A percentile compares a stretch with the other conserved stretches of the same genome.
These are phyloP conservation scores for Vigna trinervia DNA, from an alignment of 306 rosid genomes.

Conservation along the genomic window DNA sequence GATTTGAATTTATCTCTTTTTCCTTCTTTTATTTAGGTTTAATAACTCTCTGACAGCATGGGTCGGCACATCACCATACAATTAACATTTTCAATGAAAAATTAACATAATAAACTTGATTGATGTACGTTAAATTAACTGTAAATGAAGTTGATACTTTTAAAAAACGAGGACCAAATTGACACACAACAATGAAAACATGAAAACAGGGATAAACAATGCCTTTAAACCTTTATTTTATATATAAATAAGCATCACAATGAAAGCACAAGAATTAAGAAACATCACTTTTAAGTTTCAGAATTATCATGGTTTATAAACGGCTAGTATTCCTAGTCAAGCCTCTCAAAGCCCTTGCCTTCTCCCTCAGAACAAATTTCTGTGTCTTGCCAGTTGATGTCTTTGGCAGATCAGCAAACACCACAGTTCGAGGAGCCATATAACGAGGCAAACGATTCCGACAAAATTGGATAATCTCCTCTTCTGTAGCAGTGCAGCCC, in stretches of 20 bases:
- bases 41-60: too few relatives aligned
- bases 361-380: slow-evolving; percentile 66
- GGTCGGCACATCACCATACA: too few relatives aligned
- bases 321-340: slow-evolving; percentile 61
- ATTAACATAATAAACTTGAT: too few relatives aligned
- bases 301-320: slow-evolving; percentile 42
- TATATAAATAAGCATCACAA: neutral
- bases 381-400: slow-evolving; percentile 90
- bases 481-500: slow-evolving; percentile 50
- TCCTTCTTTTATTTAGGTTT: too few relatives aligned
- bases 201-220: too few relatives aligned
- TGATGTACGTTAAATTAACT: too few relatives aligned
- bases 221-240: neutral
- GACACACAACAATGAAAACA: too few relatives aligned
- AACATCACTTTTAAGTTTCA: neutral
- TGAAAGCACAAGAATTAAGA: neutral
- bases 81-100: too few relatives aligned
- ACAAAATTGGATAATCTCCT: slow-evolving; percentile 72
- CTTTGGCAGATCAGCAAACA: slow-evolving; percentile 79
- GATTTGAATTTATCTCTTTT: too few relatives aligned
- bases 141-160: too few relatives aligned
- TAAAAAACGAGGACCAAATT: too few relatives aligned
- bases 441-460: slow-evolving; percentile 64
- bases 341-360: slow-evolving; percentile 82
- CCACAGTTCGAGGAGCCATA: slow-evolving; percentile 81